A percentile compares a stretch with the other conserved stretches of the same genome.
Evolutionary conservation across 768 basidiomycete genomes (phyloP).

Genomic region (Hypsizygus marmoreus): DNA sequence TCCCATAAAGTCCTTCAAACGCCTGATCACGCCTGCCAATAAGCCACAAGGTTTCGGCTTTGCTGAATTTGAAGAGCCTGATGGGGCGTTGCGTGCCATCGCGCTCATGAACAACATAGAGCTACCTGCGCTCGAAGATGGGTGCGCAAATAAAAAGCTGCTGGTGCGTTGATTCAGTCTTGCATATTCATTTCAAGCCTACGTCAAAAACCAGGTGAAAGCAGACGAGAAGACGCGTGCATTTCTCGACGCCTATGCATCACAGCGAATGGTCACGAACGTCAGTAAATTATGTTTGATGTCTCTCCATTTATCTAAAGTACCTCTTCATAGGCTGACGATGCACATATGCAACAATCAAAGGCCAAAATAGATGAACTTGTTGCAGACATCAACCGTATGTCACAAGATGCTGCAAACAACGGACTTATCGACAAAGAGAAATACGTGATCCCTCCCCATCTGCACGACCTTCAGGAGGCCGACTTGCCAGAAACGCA

Average conservation of each 20-base stretch:
- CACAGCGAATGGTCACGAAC: constrained; percentile 78
- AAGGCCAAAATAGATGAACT: constrained; percentile 65
- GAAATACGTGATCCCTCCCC: constrained; percentile 91
- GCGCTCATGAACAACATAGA: constrained; percentile 52
- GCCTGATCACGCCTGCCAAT: constrained; percentile 88
- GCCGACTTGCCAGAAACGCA: constrained; percentile 94
- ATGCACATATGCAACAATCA: constrained; percentile 61
- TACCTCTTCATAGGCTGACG: constrained; percentile 58
- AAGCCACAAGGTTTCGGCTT: constrained; percentile 98
- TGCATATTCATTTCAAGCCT: constrained; percentile 46
- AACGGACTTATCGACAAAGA: constrained; percentile 79
- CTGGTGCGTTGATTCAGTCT: constrained; percentile 57
- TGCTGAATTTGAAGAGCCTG: constrained; percentile 93
- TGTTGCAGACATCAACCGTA: constrained; percentile 69
- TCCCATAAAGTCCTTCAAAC: constrained; percentile 85
- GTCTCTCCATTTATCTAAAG: constrained; percentile 6
- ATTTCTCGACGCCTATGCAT: constrained; percentile 84
- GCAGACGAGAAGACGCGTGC: constrained; percentile 93
- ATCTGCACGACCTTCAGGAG: constrained; percentile 94
- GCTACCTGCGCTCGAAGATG: constrained; percentile 54
- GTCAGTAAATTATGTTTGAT: constrained; percentile 45
- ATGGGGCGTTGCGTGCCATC: constrained; percentile 77
- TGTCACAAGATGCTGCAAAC: constrained; percentile 74
- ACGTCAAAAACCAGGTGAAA: constrained; percentile 69
- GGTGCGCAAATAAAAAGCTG: constrained; percentile 52